A percentile compares a stretch with the other conserved stretches of the same genome.
These are phyloP conservation scores for Mortierella sp. DNA, from an alignment of 371 early-diverging fungal genomes.

Conservation along the genomic window DNA sequence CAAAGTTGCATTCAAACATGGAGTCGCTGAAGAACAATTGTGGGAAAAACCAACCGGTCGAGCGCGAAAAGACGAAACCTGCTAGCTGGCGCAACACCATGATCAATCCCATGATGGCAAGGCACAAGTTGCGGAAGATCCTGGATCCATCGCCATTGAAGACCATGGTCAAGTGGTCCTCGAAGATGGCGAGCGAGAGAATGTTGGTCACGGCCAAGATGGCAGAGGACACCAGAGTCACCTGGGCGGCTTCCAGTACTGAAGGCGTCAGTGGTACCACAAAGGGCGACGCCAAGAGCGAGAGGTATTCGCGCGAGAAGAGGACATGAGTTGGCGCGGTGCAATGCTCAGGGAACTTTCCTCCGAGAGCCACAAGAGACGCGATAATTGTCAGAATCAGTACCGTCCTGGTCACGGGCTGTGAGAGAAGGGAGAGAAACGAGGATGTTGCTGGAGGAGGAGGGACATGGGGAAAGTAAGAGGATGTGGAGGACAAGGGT, in stretches of 20 bases:
- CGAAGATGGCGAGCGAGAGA: slow-evolving; percentile 43
- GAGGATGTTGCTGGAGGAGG: slow-evolving; percentile 13
- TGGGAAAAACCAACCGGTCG: slow-evolving; percentile 68
- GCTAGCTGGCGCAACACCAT: slow-evolving; percentile 55
- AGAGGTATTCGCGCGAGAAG: slow-evolving; percentile 22
- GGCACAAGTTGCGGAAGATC: slow-evolving; percentile 42
- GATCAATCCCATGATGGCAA: slow-evolving; percentile 30
- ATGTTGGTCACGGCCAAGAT: slow-evolving; percentile 25
- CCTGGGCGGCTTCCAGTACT: slow-evolving; percentile 23
- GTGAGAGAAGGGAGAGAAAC: slow-evolving; percentile 15
- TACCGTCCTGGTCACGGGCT: slow-evolving; percentile 39
- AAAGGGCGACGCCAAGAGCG: slow-evolving; percentile 39
- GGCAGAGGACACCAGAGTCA: slow-evolving; percentile 19
- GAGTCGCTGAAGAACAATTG: slow-evolving; percentile 68
- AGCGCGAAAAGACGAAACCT: slow-evolving; percentile 66
- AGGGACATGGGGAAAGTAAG: slow-evolving; percentile 23
- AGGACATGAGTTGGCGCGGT: slow-evolving; percentile 33
- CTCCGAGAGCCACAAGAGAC: slow-evolving; percentile 27
- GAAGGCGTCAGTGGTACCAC: slow-evolving; percentile 35
- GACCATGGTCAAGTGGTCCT: slow-evolving; percentile 33
- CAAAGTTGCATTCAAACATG: slow-evolving; percentile 70
- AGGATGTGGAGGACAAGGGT: slow-evolving; percentile 15
- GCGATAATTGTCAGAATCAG: slow-evolving; percentile 26
- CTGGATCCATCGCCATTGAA: slow-evolving; percentile 34
- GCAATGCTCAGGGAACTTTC: slow-evolving; percentile 46